phyloP scores from a whole-genome alignment of 2,329 filamentous ascomycete genomes.

The Alternaria alternata region DNA sequence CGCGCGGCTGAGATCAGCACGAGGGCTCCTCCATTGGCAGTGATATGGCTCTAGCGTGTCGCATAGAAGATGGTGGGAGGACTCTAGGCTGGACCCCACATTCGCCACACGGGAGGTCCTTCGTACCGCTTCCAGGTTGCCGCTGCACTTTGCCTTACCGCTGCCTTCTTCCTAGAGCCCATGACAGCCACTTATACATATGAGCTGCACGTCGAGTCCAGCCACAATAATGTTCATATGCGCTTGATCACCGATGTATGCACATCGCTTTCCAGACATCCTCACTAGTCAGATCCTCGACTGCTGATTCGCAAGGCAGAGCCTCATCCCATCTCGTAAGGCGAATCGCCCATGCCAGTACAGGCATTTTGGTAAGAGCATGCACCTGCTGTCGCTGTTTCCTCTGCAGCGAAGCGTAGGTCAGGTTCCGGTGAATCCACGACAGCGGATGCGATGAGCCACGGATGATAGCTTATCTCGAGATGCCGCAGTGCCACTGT shows the following conservation, averaged over 20 bases:
- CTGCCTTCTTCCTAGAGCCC: not conserved
- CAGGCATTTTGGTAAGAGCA: too few relatives aligned
- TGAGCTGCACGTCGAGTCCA: not conserved
- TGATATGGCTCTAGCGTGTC: not conserved
- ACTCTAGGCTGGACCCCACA: not conserved
- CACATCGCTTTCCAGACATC: not conserved
- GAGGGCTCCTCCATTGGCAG: too few relatives aligned
- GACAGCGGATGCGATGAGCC: too few relatives aligned
- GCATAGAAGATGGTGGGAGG: not conserved
- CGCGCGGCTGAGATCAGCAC: not conserved
- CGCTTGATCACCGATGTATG: not conserved
- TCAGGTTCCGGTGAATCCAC: too few relatives aligned
- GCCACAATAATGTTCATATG: not conserved
- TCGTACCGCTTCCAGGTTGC: not conserved
- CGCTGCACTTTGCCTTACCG: not conserved
- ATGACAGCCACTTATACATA: not conserved
- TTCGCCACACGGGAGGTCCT: not conserved
- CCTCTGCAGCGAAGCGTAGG: too few relatives aligned
- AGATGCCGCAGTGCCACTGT: too few relatives aligned
- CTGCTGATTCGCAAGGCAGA: not conserved
- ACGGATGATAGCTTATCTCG: too few relatives aligned
- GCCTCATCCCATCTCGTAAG: not conserved
- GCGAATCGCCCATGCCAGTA: too few relatives aligned
- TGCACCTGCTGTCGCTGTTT: too few relatives aligned
- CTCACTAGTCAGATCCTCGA: not conserved